Percentiles rank a stretch among this genome's conserved stretches.
These are phyloP conservation scores for Populus trichocarpa DNA, from an alignment of 441 rosid genomes.

Conservation along the genomic window DNA sequence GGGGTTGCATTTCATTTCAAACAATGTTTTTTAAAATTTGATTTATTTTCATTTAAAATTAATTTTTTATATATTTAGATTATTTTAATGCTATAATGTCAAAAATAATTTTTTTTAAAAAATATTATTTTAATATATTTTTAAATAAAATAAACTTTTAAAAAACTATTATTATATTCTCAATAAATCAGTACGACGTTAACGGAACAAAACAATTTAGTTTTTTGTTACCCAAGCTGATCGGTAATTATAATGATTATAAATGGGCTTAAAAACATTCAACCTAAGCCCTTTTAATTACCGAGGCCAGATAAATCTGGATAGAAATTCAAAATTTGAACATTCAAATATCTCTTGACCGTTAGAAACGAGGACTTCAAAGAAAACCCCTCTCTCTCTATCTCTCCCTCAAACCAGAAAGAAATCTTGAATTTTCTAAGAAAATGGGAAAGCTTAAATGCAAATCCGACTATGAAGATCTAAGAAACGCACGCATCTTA, in stretches of 20 bases:
- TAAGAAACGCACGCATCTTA: conserved; percentile 31
- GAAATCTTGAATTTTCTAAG: neutral
- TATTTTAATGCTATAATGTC: too few species aligned
- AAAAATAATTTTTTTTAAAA: too few species aligned
- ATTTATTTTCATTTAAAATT: too few species aligned
- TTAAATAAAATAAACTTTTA: too few species aligned
- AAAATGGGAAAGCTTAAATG: conserved; percentile 27
- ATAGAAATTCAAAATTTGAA: neutral
- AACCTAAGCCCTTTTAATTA: neutral
- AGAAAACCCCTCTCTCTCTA: neutral
- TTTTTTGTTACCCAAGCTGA: neutral
- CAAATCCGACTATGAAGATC: conserved; percentile 29
- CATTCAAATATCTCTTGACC: neutral
- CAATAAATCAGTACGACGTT: too few species aligned
- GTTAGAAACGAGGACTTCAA: neutral
- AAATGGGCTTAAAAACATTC: neutral
- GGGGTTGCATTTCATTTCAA: too few species aligned
- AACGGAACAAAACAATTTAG: neutral
- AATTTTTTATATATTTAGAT: too few species aligned
- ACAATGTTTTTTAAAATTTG: too few species aligned
- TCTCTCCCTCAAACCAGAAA: neutral
- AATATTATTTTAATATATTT: too few species aligned
- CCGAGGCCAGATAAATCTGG: neutral
- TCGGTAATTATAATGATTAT: too few species aligned
- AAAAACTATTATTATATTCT: too few species aligned